Conservation (phyloP, 129 eudicot species). For the Saussurea involucrata region DNA sequence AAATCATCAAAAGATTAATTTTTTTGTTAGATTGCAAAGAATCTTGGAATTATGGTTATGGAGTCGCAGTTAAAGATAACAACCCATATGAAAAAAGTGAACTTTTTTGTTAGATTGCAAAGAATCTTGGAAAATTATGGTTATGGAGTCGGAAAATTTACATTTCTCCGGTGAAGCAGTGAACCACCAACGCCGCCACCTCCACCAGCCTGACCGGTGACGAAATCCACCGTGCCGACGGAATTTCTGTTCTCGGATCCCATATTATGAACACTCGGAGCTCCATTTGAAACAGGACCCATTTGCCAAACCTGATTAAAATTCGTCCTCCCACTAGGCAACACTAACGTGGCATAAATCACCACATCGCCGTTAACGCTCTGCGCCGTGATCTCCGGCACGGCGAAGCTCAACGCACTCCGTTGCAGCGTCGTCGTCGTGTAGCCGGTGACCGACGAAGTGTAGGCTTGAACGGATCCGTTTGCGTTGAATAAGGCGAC, state of each 20-base stretch:
- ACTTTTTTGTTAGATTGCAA: no score
- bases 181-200: conserved; percentile 36
- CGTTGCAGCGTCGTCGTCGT: conserved; percentile 20
- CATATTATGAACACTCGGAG: conserved; percentile 33
- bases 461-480: conserved; percentile 45
- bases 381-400: conserved; percentile 39
- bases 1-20: neutral
- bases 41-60: neutral
- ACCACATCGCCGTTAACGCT: conserved; percentile 38
- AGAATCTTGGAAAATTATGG: neutral
- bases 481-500: conserved; percentile 48
- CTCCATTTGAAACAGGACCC: conserved; percentile 46
- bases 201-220: conserved; percentile 39
- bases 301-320: conserved; percentile 83
- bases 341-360: conserved; percentile 57
- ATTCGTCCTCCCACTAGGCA: conserved; percentile 49
- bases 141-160: conserved; percentile 25
- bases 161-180: conserved; percentile 57
- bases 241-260: conserved; percentile 39
- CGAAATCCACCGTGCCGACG: conserved; percentile 58
- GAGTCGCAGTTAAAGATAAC: no score
- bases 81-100: no score
- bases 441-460: conserved; percentile 34
- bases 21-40: neutral
- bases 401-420: conserved; percentile 52